Conservation (phyloP, 2,329 filamentous ascomycete genomes). For the Aotearoamyces nothofagi region DNA sequence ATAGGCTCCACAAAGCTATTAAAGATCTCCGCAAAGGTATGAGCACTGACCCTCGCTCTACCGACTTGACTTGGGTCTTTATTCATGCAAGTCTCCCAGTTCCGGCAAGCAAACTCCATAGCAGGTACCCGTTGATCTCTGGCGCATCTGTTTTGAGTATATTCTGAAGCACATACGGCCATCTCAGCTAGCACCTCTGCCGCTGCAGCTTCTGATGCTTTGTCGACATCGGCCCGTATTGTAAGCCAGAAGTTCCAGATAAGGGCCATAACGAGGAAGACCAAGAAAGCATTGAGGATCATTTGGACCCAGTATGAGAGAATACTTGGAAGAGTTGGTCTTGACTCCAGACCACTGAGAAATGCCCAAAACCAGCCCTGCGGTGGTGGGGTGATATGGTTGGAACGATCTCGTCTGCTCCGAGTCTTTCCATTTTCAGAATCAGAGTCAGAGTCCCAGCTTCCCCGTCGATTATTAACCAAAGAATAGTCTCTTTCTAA, state of each 20-base stretch:
- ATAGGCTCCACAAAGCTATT: conserved; percentile 89
- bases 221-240: conserved; percentile 21
- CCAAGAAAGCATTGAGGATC: conserved; percentile 30
- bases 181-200: conserved; percentile 59
- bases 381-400: conserved; percentile 10
- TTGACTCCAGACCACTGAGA: conserved; percentile 46
- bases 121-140: conserved; percentile 54
- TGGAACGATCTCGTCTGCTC: conserved; percentile 7
- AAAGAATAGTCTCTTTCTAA: conserved; percentile 26
- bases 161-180: conserved; percentile 57
- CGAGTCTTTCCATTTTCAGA: conserved; percentile 16
- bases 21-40: conserved; percentile 82
- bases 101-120: conserved; percentile 55
- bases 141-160: conserved; percentile 60
- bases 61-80: conserved; percentile 67
- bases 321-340: conserved; percentile 49
- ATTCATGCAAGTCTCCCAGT: conserved; percentile 81
- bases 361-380: conserved; percentile 29
- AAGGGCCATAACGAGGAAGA: conserved; percentile 25
- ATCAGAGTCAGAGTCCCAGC: conserved; percentile 20
- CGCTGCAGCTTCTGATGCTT: conserved; percentile 43
- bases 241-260: conserved; percentile 17
- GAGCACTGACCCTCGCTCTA: conserved; percentile 65
- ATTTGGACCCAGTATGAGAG: conserved; percentile 53
- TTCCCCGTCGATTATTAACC: conserved; percentile 18